phyloP scores from a whole-genome alignment of 306 rosid species.

The Castanea crenata region DNA sequence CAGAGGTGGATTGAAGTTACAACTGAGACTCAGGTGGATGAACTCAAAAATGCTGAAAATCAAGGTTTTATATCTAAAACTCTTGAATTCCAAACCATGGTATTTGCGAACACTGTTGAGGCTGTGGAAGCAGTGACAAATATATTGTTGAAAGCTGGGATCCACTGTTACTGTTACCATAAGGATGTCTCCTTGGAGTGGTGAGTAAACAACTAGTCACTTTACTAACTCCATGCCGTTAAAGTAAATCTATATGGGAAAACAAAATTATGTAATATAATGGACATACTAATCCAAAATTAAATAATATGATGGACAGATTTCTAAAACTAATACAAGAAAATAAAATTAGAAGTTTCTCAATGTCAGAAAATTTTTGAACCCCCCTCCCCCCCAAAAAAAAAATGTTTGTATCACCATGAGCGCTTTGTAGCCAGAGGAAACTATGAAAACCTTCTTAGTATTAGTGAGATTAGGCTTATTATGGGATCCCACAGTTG shows the following conservation, averaged over 20 bases:
- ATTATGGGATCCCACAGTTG: not conserved
- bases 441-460: not conserved
- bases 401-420: no score
- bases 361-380: not conserved
- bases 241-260: not conserved
- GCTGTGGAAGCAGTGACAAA: conserved; percentile 86
- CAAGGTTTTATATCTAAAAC: conserved; percentile 44
- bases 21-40: conserved; percentile 71
- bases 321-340: not conserved
- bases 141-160: conserved; percentile 56
- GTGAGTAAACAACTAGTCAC: not conserved
- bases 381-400: no score
- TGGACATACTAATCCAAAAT: not conserved
- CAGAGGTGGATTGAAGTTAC: conserved; percentile 91
- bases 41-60: conserved; percentile 74
- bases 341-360: not conserved
- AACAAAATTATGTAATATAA: not conserved
- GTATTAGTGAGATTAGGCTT: not conserved
- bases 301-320: not conserved
- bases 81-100: conserved; percentile 68
- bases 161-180: conserved; percentile 75
- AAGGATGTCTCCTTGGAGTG: conserved; percentile 75
- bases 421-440: not conserved
- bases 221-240: not conserved
- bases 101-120: conserved; percentile 90